Evolutionary conservation across 805 yeast species (phyloP).

Genomic region (Wickerhamiella parazyma): DNA sequence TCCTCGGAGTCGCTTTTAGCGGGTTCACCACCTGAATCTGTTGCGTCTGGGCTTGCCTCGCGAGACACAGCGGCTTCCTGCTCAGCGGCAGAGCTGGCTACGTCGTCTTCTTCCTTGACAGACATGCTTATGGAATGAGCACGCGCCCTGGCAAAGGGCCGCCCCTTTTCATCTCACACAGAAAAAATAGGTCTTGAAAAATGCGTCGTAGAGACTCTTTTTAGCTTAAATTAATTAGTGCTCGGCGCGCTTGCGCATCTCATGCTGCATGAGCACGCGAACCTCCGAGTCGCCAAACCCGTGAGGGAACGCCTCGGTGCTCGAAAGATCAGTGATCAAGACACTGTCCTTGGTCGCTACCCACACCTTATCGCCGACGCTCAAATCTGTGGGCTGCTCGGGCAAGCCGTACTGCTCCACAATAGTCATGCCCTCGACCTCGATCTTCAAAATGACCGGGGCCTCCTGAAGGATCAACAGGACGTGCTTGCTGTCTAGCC

Average conservation of each 20-base stretch:
- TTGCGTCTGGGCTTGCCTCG: too few relatives aligned
- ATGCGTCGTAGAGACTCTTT: too few relatives aligned
- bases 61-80: not conserved
- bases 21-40: too few relatives aligned
- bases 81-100: not conserved
- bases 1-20: not conserved
- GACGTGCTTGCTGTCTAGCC: constrained; percentile 2
- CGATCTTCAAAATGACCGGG: constrained; percentile 9
- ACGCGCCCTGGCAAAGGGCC: too few relatives aligned
- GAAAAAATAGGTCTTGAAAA: too few relatives aligned
- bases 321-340: not conserved
- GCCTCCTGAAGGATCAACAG: constrained; percentile 13
- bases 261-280: constrained; percentile 8
- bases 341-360: constrained; percentile 5
- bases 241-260: constrained; percentile 12
- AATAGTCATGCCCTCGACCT: constrained; percentile 8
- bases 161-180: too few relatives aligned
- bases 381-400: constrained; percentile 10
- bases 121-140: not conserved
- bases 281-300: constrained; percentile 6
- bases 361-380: constrained; percentile 9
- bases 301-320: constrained; percentile 1
- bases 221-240: not conserved
- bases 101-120: not conserved
- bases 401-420: constrained; percentile 6